These are phyloP conservation scores for Aspergillus melleus DNA, from an alignment of 2,329 filamentous ascomycete genomes.

Conservation along the genomic window DNA sequence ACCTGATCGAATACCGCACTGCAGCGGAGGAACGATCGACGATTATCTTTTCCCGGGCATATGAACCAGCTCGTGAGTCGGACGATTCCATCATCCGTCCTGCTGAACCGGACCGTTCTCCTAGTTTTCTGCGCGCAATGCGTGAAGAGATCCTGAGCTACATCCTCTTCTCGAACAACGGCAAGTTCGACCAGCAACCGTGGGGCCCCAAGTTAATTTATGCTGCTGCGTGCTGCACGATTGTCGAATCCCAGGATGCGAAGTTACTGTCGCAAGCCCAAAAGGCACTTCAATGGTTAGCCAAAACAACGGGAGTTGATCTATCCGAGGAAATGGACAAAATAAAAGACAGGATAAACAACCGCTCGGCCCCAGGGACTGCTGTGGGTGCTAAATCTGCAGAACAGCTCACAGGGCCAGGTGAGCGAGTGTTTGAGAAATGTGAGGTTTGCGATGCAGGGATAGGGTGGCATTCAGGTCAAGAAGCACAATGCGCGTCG, in stretches of 20 bases:
- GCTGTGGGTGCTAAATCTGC: constrained; percentile 25
- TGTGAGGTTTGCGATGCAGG: constrained; percentile 54
- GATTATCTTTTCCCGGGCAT: constrained; percentile 36
- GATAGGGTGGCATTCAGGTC: constrained; percentile 50
- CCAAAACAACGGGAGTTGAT: constrained; percentile 27
- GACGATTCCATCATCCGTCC: constrained; percentile 5
- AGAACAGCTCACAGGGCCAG: constrained; percentile 22
- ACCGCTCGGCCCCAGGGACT: constrained; percentile 19
- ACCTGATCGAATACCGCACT: constrained; percentile 58
- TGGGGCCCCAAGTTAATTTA: constrained; percentile 36
- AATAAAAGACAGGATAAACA: constrained; percentile 19
- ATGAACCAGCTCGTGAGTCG: constrained; percentile 11
- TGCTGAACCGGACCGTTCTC: constrained; percentile 14
- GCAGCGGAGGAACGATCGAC: constrained; percentile 46
- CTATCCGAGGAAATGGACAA: constrained; percentile 34
- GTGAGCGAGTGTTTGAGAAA: constrained; percentile 41
- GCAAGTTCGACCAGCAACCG: constrained; percentile 14
- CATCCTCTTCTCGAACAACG: constrained; percentile 24
- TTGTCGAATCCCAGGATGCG: constrained; percentile 27
- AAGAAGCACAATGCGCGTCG: constrained; percentile 49
- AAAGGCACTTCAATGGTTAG: constrained; percentile 28
- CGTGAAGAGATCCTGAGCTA: constrained; percentile 29
- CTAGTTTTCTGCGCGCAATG: constrained; percentile 15
- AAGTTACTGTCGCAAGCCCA: constrained; percentile 27
- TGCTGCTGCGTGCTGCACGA: constrained; percentile 36